Evolutionary conservation across 2,329 filamentous ascomycete genomes (phyloP).

Genomic region (Sporothrix inflata): DNA sequence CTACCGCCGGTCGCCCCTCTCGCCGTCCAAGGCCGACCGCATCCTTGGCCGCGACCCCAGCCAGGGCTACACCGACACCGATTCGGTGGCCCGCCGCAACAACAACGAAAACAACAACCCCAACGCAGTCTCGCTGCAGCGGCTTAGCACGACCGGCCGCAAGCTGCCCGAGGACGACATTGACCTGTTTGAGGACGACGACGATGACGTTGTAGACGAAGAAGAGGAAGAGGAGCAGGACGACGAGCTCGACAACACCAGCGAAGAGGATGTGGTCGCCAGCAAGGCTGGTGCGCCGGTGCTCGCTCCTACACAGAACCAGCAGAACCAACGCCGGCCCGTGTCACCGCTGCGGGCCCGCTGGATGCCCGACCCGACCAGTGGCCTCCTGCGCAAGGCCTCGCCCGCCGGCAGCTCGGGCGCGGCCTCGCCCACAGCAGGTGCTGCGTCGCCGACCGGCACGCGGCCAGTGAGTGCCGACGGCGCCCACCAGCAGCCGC

Average conservation of each 20-base stretch:
- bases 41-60: slow-evolving; percentile 61
- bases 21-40: slow-evolving; percentile 57
- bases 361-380: slow-evolving; percentile 33
- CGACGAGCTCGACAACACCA: slow-evolving; percentile 44
- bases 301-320: slow-evolving; percentile 10
- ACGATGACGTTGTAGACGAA: slow-evolving; percentile 43
- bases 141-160: slow-evolving; percentile 52
- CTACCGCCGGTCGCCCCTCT: slow-evolving; percentile 25
- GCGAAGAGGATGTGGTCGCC: slow-evolving; percentile 33
- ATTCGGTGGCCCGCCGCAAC: background rate
- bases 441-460: background rate
- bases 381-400: slow-evolving; percentile 30
- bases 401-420: background rate
- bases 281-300: slow-evolving; percentile 20
- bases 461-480: background rate
- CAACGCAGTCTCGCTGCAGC: slow-evolving; percentile 50
- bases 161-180: slow-evolving; percentile 42
- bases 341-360: slow-evolving; percentile 31
- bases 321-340: background rate
- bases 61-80: slow-evolving; percentile 53
- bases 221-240: slow-evolving; percentile 44
- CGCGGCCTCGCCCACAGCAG: background rate
- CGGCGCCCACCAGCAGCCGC: slow-evolving; percentile 7
- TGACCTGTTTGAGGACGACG: slow-evolving; percentile 47
- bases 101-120: slow-evolving; percentile 8